Conservation (phyloP, 2,329 filamentous ascomycete genomes). For the Alternaria atra region DNA sequence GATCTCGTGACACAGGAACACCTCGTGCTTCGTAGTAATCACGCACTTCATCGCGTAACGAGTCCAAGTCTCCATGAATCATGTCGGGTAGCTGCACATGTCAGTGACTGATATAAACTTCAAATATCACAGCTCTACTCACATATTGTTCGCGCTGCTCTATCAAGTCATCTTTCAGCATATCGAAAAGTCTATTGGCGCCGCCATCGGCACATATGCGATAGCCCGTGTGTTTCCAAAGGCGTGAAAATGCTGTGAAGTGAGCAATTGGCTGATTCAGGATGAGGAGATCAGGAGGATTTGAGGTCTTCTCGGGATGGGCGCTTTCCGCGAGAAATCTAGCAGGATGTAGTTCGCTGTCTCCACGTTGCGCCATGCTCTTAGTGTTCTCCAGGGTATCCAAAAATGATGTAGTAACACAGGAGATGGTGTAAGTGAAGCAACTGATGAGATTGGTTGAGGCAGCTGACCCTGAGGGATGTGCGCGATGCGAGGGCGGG, state of each 20-base stretch:
- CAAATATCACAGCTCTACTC: slow-evolving; percentile 16
- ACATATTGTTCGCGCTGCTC: slow-evolving; percentile 42
- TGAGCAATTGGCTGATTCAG: slow-evolving; percentile 56
- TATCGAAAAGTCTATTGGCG: slow-evolving; percentile 76
- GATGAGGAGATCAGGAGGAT: slow-evolving; percentile 52
- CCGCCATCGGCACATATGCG: slow-evolving; percentile 90
- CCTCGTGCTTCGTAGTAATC: slow-evolving; percentile 71
- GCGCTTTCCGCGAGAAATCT: slow-evolving; percentile 37
- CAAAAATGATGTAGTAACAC: not conserved
- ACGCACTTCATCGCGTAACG: slow-evolving; percentile 69
- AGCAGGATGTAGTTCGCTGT: slow-evolving; percentile 31
- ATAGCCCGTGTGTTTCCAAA: slow-evolving; percentile 65
- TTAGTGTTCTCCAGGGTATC: not conserved
- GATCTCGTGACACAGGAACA: slow-evolving; percentile 72
- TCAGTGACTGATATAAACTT: slow-evolving; percentile 19
- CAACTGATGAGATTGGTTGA: slow-evolving; percentile 6
- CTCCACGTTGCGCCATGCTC: slow-evolving; percentile 26
- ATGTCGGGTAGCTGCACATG: slow-evolving; percentile 56
- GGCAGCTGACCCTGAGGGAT: not conserved
- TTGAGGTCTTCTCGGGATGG: slow-evolving; percentile 25
- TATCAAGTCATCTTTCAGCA: slow-evolving; percentile 47
- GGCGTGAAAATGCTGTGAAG: slow-evolving; percentile 60
- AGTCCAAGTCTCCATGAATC: slow-evolving; percentile 93
- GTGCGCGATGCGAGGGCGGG: slow-evolving; percentile 3
- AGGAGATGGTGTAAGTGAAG: slow-evolving; percentile 4